Evolutionary conservation across 805 yeast genomes (phyloP).

Genomic region (Candida montana): DNA sequence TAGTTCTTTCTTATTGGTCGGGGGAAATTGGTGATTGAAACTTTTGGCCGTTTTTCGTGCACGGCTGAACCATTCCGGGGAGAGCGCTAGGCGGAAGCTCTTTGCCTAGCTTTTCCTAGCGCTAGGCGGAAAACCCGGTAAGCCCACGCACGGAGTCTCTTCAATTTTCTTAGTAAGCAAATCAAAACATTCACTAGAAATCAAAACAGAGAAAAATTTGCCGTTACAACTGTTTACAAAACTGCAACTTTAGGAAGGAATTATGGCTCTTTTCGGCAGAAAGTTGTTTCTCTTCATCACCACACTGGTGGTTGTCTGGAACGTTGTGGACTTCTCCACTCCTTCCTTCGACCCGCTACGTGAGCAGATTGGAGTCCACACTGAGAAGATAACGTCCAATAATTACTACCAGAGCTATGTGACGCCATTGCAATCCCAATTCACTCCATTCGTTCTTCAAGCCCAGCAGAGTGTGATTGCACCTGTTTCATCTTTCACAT

Average conservation of each 20-base stretch:
- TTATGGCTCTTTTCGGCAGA: conserved; percentile 9
- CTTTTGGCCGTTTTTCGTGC: neutral
- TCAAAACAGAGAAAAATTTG: neutral
- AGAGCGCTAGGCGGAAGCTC: neutral
- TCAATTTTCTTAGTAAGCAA: too few species aligned
- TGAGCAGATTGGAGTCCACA: conserved; percentile 10
- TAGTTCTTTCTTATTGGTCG: neutral
- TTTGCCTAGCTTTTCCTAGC: neutral
- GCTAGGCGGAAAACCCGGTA: neutral
- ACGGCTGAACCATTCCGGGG: neutral
- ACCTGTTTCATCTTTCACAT: conserved; percentile 7
- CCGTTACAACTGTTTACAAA: too few species aligned
- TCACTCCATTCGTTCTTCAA: conserved; percentile 5
- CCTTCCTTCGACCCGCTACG: conserved; percentile 21
- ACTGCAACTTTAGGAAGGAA: too few species aligned
- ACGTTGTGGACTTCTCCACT: conserved; percentile 19
- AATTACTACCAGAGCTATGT: conserved; percentile 18
- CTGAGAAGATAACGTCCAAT: conserved; percentile 5
- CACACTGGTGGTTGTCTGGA: conserved; percentile 11
- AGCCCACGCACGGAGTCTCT: neutral
- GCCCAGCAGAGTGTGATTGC: conserved; percentile 8
- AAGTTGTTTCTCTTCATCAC: conserved; percentile 12
- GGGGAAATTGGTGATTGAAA: neutral
- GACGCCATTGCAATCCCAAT: conserved; percentile 14
- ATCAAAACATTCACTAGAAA: too few species aligned